Conservation (phyloP, 2,329 filamentous ascomycete genomes). For the Geosmithia putterillii region DNA sequence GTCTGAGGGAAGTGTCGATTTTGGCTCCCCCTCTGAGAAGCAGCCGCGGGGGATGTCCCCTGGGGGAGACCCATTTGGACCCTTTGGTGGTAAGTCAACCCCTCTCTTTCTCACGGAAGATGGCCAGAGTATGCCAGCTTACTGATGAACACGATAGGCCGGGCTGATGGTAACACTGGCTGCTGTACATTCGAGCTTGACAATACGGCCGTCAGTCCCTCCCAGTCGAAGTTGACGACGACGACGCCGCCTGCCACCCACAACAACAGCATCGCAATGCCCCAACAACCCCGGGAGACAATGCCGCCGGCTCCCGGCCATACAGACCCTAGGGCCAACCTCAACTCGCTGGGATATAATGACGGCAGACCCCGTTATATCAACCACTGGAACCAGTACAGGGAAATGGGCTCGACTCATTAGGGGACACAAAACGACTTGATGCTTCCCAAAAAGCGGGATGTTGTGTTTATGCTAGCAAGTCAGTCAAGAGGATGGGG, state of each 20-base stretch:
- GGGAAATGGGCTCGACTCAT: constrained; percentile 2
- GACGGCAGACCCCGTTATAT: constrained; percentile 16
- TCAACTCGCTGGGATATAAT: constrained; percentile 17
- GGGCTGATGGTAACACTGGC: constrained; percentile 15
- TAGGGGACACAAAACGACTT: no score
- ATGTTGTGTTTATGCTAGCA: no score
- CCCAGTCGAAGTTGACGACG: no score
- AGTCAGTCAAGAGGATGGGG: no score
- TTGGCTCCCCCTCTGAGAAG: background rate
- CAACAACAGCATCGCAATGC: background rate
- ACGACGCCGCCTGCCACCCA: background rate
- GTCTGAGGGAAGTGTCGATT: background rate
- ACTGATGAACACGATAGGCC: constrained; percentile 10
- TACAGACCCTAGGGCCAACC: constrained; percentile 19
- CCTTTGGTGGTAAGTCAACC: constrained; percentile 27
- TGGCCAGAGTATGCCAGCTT: no score
- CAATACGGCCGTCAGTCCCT: constrained; percentile 10
- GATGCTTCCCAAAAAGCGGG: background rate
- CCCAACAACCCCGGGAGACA: no score
- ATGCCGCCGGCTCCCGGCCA: background rate
- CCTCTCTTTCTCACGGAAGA: background rate
- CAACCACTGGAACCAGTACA: constrained; percentile 25
- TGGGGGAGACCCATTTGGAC: constrained; percentile 25
- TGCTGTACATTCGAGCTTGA: constrained; percentile 25
- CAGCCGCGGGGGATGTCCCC: constrained; percentile 6